Evolutionary conservation across 176 grass and related monocot genomes (phyloP).

Genomic region (Stipa capillata): DNA sequence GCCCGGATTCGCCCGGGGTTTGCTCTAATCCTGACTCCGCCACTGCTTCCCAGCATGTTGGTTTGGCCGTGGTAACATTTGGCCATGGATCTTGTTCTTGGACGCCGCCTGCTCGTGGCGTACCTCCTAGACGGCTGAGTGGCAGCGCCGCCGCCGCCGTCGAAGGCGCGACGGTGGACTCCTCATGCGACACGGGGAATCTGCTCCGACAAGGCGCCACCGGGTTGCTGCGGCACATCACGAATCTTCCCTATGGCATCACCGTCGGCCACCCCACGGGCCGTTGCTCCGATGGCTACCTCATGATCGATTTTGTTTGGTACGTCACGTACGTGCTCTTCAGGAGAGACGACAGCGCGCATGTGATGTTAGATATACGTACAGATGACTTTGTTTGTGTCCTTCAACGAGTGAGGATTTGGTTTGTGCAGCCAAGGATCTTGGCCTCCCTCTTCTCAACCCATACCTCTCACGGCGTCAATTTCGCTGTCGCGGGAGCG

Average conservation of each 20-base stretch:
- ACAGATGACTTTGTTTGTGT: no score
- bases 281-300: conserved; percentile 34
- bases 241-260: background rate
- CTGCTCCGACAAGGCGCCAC: conserved; percentile 1
- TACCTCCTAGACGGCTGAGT: background rate
- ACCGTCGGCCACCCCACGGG: background rate
- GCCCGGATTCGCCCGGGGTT: no score
- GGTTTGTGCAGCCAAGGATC: conserved; percentile 28
- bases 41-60: no score
- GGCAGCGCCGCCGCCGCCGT: background rate
- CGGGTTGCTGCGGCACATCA: background rate
- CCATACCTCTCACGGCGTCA: conserved; percentile 42
- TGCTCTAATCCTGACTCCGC: no score
- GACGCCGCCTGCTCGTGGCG: background rate
- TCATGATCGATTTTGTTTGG: conserved; percentile 34
- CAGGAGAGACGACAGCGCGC: background rate
- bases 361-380: background rate
- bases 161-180: background rate
- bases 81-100: background rate
- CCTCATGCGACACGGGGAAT: conserved; percentile 8
- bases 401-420: background rate
- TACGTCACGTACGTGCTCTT: background rate
- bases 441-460: conserved; percentile 37
- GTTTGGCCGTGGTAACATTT: no score
- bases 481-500: conserved; percentile 32